These are phyloP conservation scores for Penstemon newberryi DNA, from an alignment of 257 asterid species.

Conservation along the genomic window DNA sequence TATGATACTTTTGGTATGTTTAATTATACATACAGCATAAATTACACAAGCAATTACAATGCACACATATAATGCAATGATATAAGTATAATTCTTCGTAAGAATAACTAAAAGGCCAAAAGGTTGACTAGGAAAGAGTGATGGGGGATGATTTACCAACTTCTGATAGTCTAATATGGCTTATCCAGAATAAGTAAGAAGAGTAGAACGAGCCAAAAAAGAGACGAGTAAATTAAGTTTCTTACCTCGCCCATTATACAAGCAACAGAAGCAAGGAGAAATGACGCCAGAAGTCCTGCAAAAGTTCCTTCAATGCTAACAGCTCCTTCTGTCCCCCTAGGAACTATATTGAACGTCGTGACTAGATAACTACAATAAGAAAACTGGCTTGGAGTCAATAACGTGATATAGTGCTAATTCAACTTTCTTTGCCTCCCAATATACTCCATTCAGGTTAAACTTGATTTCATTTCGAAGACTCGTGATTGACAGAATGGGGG, in stretches of 20 bases:
- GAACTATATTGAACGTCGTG: constrained; percentile 92
- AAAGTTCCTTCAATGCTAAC: constrained; percentile 91
- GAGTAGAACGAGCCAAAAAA: not conserved
- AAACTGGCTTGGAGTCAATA: constrained; percentile 4
- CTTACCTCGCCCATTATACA: constrained; percentile 66
- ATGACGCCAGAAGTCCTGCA: constrained; percentile 80
- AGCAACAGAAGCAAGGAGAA: constrained; percentile 76
- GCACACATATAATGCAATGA: too few relatives aligned
- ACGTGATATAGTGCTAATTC: constrained; percentile 4
- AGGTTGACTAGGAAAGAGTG: not conserved
- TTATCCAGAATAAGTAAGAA: not conserved
- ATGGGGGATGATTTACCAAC: not conserved
- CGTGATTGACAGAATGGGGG: not conserved
- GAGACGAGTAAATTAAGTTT: not conserved
- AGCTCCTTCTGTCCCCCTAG: constrained; percentile 98
- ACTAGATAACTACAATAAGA: constrained; percentile 62
- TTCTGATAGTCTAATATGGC: not conserved
- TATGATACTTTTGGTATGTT: too few relatives aligned
- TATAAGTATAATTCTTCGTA: too few relatives aligned
- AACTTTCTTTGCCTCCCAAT: not conserved
- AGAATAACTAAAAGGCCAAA: too few relatives aligned
- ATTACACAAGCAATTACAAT: too few relatives aligned
- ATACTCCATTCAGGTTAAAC: not conserved
- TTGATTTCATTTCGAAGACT: not conserved
- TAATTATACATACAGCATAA: too few relatives aligned